phyloP scores from a whole-genome alignment of 257 asterid species.

The Phtheirospermum japonicum region DNA sequence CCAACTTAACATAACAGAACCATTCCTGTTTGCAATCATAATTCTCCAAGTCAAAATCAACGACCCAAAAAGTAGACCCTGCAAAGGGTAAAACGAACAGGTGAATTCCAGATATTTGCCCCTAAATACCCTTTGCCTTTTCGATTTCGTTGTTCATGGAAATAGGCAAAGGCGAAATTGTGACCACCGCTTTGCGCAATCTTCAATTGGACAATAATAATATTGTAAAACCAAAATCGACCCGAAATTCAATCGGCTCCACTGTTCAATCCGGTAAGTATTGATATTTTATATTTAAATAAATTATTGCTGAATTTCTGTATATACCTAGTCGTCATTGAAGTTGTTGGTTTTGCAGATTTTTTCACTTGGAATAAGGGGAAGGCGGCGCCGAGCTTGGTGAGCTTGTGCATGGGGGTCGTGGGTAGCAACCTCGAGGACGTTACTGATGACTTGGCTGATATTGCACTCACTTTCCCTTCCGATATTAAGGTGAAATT shows the following conservation, averaged over 20 bases:
- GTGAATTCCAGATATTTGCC: too few relatives aligned
- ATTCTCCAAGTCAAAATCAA: too few relatives aligned
- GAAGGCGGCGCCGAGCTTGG: conserved; percentile 64
- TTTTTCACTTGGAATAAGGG: conserved; percentile 35
- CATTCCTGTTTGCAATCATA: too few relatives aligned
- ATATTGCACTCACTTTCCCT: conserved; percentile 59
- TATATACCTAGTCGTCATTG: not conserved
- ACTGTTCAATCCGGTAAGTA: conserved; percentile 45
- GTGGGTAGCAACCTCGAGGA: conserved; percentile 85
- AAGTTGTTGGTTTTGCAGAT: conserved; percentile 39
- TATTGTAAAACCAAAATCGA: conserved; percentile 25
- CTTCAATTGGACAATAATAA: conserved; percentile 38
- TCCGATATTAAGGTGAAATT: conserved; percentile 58
- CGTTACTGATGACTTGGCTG: conserved; percentile 67
- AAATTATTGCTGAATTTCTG: not conserved
- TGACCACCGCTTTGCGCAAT: conserved; percentile 34
- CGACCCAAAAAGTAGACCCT: too few relatives aligned
- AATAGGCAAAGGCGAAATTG: conserved; percentile 33
- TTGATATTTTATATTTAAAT: not conserved
- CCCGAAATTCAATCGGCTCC: conserved; percentile 18
- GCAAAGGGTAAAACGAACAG: too few relatives aligned
- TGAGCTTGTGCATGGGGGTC: conserved; percentile 80
- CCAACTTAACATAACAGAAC: too few relatives aligned
- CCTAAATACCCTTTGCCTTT: not conserved
- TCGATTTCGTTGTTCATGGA: conserved; percentile 51